phyloP scores from a whole-genome alignment of 805 yeast species.

The Wickerhamiella qilinensis region DNA sequence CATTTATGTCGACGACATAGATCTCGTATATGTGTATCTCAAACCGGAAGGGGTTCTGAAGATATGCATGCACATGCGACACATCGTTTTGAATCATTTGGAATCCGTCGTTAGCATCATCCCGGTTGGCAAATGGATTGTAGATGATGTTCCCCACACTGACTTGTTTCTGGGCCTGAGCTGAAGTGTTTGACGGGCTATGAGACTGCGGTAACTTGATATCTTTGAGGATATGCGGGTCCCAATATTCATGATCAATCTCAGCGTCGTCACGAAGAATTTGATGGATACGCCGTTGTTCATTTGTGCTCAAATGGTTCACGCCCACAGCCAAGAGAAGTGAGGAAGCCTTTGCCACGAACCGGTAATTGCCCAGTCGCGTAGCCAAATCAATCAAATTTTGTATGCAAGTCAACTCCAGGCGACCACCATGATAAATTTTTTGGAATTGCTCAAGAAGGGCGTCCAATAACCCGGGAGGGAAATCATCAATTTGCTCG shows the following conservation, averaged over 20 bases:
- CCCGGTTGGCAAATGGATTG: slow-evolving; percentile 34
- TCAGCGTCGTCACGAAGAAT: slow-evolving; percentile 22
- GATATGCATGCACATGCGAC: slow-evolving; percentile 35
- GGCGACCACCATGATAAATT: slow-evolving; percentile 39
- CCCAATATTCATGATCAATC: slow-evolving; percentile 45
- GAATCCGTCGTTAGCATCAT: not conserved
- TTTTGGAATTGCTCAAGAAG: slow-evolving; percentile 31
- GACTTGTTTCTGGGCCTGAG: not conserved
- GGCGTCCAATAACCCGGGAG: slow-evolving; percentile 22
- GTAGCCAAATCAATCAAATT: slow-evolving; percentile 34
- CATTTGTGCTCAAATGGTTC: slow-evolving; percentile 37
- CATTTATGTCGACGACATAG: slow-evolving; percentile 13
- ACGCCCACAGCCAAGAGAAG: slow-evolving; percentile 36
- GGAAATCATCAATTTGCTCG: not conserved
- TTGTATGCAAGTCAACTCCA: slow-evolving; percentile 28
- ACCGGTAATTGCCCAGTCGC: slow-evolving; percentile 30
- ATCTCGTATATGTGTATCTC: slow-evolving; percentile 39
- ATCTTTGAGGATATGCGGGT: slow-evolving; percentile 45
- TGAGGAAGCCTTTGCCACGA: slow-evolving; percentile 29
- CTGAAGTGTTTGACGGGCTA: not conserved
- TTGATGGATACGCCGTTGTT: slow-evolving; percentile 32
- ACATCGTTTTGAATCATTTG: slow-evolving; percentile 29
- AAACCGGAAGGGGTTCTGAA: slow-evolving; percentile 72
- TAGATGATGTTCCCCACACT: slow-evolving; percentile 17
- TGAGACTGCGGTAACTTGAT: slow-evolving; percentile 15